Conservation (phyloP, 192 early-diverging fungal genomes). For the Paraglomus occultum region DNA sequence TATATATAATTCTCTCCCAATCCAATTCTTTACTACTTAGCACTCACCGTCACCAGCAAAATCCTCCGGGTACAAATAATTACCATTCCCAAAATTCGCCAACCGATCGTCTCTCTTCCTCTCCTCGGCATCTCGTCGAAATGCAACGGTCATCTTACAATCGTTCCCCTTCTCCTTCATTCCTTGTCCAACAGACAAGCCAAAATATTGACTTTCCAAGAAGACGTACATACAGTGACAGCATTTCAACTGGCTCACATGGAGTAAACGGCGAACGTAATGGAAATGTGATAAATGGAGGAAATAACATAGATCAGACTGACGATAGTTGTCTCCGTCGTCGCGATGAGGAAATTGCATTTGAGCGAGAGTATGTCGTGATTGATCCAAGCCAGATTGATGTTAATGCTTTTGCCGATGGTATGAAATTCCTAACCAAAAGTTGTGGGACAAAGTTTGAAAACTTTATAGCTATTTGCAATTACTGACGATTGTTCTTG, state of each 20-base stretch:
- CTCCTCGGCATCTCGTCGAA: constrained; percentile 34
- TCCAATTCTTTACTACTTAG: constrained; percentile 27
- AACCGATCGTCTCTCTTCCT: constrained; percentile 28
- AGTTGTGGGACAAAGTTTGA: not conserved
- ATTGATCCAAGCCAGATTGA: constrained; percentile 66
- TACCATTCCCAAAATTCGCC: constrained; percentile 3
- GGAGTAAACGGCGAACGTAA: not conserved
- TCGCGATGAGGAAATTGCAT: constrained; percentile 51
- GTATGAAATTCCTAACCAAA: constrained; percentile 34
- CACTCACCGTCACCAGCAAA: constrained; percentile 5
- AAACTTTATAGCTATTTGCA: not conserved
- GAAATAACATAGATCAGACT: not conserved
- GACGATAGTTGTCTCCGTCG: constrained; percentile 34
- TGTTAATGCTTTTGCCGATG: constrained; percentile 75
- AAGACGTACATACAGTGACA: constrained; percentile 1
- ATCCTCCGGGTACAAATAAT: constrained; percentile 27
- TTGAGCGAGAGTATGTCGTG: constrained; percentile 73
- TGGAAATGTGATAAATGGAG: not conserved
- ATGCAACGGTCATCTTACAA: constrained; percentile 31
- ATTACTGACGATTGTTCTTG: not conserved
- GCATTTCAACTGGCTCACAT: not conserved
- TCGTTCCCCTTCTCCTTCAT: constrained; percentile 24
- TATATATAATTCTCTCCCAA: not conserved
- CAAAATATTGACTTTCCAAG: constrained; percentile 1
- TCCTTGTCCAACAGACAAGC: constrained; percentile 20